phyloP scores from a whole-genome alignment of 1,284 basidiomycete species.

The Melampsora americana region DNA sequence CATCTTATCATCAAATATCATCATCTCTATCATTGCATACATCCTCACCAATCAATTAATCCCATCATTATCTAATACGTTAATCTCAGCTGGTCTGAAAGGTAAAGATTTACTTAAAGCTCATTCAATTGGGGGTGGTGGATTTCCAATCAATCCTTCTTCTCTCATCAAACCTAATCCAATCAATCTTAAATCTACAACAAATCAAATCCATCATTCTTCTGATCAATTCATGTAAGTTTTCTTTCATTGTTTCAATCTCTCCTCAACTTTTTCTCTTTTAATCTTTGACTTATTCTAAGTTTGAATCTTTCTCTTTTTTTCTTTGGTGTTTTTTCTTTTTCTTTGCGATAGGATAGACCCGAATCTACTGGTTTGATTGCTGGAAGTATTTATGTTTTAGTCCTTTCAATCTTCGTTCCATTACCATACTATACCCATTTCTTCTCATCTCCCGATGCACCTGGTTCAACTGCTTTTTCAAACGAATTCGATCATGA shows the following conservation, averaged over 20 bases:
- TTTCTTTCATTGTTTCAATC: too few species aligned
- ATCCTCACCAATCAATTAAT: slow-evolving; percentile 31
- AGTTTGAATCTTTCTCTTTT: background rate
- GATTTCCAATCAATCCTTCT: background rate
- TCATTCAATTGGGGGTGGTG: slow-evolving; percentile 28
- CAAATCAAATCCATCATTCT: background rate
- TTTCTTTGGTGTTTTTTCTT: slow-evolving; percentile 17
- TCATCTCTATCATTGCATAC: slow-evolving; percentile 21
- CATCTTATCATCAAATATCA: slow-evolving; percentile 10
- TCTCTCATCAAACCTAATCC: too few species aligned
- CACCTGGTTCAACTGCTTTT: slow-evolving; percentile 26
- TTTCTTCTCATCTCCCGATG: slow-evolving; percentile 12
- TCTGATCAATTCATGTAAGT: slow-evolving; percentile 12
- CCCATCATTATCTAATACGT: slow-evolving; percentile 19
- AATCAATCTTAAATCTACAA: background rate
- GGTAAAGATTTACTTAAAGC: slow-evolving; percentile 75
- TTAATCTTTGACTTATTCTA: background rate
- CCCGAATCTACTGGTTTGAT: slow-evolving; percentile 91
- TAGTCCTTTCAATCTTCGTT: slow-evolving; percentile 55
- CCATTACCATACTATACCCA: slow-evolving; percentile 50
- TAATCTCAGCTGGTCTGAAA: slow-evolving; percentile 61
- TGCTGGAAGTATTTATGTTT: slow-evolving; percentile 82
- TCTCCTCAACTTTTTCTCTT: slow-evolving; percentile 1
- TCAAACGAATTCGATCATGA: background rate
- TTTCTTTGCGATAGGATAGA: slow-evolving; percentile 57